Base-by-base conservation (phyloP, 306 rosid genomes). In the Betula pendula region DNA sequence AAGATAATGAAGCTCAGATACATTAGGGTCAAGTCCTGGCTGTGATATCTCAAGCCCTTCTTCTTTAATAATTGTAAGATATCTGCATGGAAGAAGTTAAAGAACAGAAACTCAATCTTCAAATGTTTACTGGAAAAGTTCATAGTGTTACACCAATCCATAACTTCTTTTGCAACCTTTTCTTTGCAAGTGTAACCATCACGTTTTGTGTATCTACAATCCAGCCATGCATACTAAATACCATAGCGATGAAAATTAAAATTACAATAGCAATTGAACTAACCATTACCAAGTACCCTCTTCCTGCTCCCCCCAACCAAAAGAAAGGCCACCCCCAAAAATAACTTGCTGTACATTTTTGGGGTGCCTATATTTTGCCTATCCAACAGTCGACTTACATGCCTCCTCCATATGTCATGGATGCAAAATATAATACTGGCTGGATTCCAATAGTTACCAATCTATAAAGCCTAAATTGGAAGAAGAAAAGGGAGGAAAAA, bases 1-100 rank as follows among this genome's bases (percentile, higher is more conserved):
- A 44, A 43, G 75, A 79, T 79, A 75, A 47, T 79, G 83, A 33
- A 79, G 79, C 29, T 53, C 62, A 43, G 83, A 79, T 22, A 15
- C 40, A 1, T 67, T 45, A 29, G 83, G 79, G 66, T 79, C 79
- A 53, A 79, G 78, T 29, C 79, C 74, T 79, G 83, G 83, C 22
- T 79, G 83, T 29, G 83, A 79, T 79, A 79, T 79, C 79, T 79
- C 83, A 66, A 79, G 75, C 62, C 78, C 83, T 73, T 79, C 82
- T 10, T 79, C 74, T 67, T 79, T 66, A 2, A 73, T 56, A 53
- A 65, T 73, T 42, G 49, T 42, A 19, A 79, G 70, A 52, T 76
- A 76, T 35, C 80, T 76, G 67, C 53, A 75, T 20, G 52, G 25
- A 65, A 38, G 31, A 60, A 11, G 62, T 43, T 0, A 25, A 22